phyloP scores from a whole-genome alignment of 169 alveolate species.

The Eimeria maxima region DNA sequence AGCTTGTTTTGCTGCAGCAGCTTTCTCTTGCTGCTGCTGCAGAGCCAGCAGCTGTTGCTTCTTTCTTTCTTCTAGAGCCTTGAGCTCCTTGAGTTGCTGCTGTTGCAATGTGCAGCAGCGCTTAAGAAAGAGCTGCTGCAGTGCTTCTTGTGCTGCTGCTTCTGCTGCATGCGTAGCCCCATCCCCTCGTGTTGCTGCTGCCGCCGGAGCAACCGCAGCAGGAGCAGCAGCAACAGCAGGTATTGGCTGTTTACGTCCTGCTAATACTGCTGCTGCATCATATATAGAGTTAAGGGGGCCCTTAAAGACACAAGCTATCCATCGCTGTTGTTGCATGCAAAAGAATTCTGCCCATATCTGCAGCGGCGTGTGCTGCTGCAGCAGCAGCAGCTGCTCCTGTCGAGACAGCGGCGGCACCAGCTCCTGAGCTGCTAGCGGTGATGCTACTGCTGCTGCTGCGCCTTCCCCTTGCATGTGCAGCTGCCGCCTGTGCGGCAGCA shows the following conservation, averaged over 20 bases:
- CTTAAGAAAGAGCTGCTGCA: conserved; percentile 38
- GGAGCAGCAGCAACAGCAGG: conserved; percentile 10
- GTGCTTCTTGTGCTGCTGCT: conserved; percentile 10
- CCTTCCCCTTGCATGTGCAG: too few species aligned
- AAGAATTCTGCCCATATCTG: conserved; percentile 62
- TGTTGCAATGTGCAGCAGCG: conserved; percentile 37
- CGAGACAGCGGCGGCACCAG: background rate
- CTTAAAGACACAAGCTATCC: background rate
- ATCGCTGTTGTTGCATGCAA: background rate
- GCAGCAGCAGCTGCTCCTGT: conserved; percentile 59
- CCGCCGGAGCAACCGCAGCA: conserved; percentile 36
- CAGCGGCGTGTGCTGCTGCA: conserved; percentile 49
- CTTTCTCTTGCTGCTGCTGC: conserved; percentile 34
- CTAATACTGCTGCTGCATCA: conserved; percentile 67
- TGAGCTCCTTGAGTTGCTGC: conserved; percentile 32
- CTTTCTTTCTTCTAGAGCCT: background rate
- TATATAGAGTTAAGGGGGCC: background rate
- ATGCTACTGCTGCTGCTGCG: too few species aligned
- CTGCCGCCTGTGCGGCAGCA: too few species aligned
- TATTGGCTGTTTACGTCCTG: too few species aligned
- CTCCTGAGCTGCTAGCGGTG: too few species aligned
- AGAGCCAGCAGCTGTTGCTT: background rate
- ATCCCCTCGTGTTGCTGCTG: background rate
- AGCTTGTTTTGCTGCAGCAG: conserved; percentile 2
- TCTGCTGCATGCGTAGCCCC: background rate